phyloP scores from a whole-genome alignment of 495 filamentous ascomycete genomes.

The Echria macrotheca region DNA sequence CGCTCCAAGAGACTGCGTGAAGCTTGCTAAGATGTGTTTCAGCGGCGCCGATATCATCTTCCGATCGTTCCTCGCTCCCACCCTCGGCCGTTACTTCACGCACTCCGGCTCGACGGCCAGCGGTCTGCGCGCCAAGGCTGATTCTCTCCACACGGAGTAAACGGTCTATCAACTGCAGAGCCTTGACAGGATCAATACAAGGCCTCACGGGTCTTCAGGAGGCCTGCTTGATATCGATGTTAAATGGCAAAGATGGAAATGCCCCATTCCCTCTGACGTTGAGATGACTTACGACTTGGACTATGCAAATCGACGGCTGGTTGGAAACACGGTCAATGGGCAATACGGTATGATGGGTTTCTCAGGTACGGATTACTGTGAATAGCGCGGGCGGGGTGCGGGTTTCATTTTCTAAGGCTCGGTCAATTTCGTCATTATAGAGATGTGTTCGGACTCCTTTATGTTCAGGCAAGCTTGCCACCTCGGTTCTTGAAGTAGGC shows the following conservation, averaged over 20 bases:
- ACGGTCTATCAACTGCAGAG: background rate
- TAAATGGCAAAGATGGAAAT: too few relatives aligned
- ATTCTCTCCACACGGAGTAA: constrained; percentile 62
- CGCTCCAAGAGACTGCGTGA: too few relatives aligned
- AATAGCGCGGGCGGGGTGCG: too few relatives aligned
- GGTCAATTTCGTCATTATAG: constrained; percentile 12
- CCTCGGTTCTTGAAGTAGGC: too few relatives aligned
- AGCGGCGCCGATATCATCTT: constrained; percentile 96
- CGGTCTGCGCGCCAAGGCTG: constrained; percentile 86
- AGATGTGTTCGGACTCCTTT: constrained; percentile 11
- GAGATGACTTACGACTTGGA: constrained; percentile 21
- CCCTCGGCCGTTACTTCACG: constrained; percentile 85
- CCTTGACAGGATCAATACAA: constrained; percentile 15
- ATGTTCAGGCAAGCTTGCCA: too few relatives aligned
- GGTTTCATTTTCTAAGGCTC: constrained; percentile 14
- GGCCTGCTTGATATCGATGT: background rate
- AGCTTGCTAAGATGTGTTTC: too few relatives aligned
- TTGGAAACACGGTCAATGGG: constrained; percentile 15
- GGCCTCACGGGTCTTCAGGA: constrained; percentile 18
- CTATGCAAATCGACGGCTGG: constrained; percentile 22
- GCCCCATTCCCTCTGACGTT: constrained; percentile 21
- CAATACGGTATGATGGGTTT: too few relatives aligned
- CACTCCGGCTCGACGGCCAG: constrained; percentile 72
- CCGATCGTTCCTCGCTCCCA: constrained; percentile 87
- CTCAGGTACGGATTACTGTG: too few relatives aligned